phyloP scores from a whole-genome alignment of 495 filamentous ascomycete species.

The Lophium mytilinum region DNA sequence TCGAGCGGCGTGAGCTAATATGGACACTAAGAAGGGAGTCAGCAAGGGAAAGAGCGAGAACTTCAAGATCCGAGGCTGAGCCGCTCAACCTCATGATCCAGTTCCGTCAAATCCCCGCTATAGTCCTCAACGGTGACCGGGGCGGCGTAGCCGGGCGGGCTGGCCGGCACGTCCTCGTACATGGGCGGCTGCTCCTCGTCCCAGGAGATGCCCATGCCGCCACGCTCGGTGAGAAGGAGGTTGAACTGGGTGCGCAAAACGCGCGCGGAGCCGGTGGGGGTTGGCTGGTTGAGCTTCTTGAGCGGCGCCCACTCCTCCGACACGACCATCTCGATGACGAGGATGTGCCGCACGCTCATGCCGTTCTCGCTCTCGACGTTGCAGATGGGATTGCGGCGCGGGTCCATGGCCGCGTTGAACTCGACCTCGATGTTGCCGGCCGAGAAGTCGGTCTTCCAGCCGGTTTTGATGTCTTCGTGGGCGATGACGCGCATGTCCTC shows the following conservation, averaged over 20 bases:
- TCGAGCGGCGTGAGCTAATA: too few relatives aligned
- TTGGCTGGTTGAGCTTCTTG: constrained; percentile 59
- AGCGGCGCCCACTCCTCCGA: constrained; percentile 79
- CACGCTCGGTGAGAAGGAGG: constrained; percentile 69
- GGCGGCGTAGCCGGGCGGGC: constrained; percentile 69
- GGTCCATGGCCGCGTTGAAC: constrained; percentile 62
- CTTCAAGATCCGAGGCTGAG: neutral
- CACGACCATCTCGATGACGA: constrained; percentile 90
- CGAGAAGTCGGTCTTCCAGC: constrained; percentile 90
- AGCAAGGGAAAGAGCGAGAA: too few relatives aligned
- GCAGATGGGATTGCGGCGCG: constrained; percentile 58
- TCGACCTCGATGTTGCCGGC: constrained; percentile 63
- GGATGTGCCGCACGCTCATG: constrained; percentile 67
- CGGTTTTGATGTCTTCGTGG: constrained; percentile 63
- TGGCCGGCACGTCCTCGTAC: constrained; percentile 88
- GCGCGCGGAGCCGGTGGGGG: constrained; percentile 82
- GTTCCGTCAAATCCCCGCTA: constrained; percentile 5
- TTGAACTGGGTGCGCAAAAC: constrained; percentile 92
- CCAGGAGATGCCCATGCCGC: constrained; percentile 89
- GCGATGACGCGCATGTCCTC: constrained; percentile 69
- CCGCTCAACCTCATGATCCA: neutral
- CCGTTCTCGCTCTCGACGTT: constrained; percentile 74
- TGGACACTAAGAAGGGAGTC: too few relatives aligned
- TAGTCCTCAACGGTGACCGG: constrained; percentile 30
- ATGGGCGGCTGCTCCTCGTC: constrained; percentile 92